phyloP scores from a whole-genome alignment of 2,329 filamentous ascomycete species.

The Colletotrichum godetiae region DNA sequence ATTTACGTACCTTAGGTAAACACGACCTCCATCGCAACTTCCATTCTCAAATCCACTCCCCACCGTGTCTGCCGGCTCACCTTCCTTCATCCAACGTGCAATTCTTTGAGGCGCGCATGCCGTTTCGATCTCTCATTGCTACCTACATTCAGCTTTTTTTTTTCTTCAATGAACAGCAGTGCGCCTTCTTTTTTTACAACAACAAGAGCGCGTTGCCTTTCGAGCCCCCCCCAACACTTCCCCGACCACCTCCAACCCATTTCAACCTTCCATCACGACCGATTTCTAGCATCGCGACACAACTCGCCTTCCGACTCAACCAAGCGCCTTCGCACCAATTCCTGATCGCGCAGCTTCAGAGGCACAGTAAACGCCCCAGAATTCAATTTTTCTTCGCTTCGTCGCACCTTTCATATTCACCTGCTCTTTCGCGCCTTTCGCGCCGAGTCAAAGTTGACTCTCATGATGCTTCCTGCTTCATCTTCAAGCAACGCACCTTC shows the following conservation, averaged over 20 bases:
- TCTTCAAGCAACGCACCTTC: neutral
- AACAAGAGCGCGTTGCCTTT: neutral
- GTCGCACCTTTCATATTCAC: neutral
- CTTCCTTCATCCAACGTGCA: neutral
- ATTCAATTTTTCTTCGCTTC: neutral
- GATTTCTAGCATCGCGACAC: neutral
- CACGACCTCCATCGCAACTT: neutral
- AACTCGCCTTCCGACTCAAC: neutral
- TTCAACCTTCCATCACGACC: neutral
- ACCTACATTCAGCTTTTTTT: neutral
- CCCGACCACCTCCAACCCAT: neutral
- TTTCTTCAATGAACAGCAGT: neutral
- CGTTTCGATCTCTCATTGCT: neutral
- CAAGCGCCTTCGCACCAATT: neutral
- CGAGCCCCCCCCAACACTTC: neutral
- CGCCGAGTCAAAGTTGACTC: neutral
- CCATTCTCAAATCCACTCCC: slow-evolving; percentile 7
- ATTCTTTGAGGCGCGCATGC: slow-evolving; percentile 5
- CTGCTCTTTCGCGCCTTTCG: neutral
- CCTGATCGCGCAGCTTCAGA: neutral
- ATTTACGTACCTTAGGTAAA: neutral
- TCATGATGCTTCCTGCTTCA: neutral
- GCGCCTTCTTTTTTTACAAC: neutral
- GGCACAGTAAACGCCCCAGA: slow-evolving; percentile 22
- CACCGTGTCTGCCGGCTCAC: neutral